These are phyloP conservation scores for Boletus tylopilopsis DNA, from an alignment of 768 basidiomycete genomes.

Conservation along the genomic window DNA sequence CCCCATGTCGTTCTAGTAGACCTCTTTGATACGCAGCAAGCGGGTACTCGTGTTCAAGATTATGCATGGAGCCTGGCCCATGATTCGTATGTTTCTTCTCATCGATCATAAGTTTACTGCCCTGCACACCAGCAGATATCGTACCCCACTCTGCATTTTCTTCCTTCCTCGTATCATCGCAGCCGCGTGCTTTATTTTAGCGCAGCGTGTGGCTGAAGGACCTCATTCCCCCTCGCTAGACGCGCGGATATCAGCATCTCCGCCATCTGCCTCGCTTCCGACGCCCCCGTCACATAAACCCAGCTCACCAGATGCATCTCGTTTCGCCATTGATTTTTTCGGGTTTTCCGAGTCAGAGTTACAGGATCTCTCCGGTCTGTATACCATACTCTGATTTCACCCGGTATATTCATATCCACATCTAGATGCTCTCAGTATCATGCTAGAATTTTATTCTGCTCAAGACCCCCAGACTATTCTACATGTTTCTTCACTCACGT, in stretches of 20 bases:
- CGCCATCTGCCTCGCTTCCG: conserved; percentile 72
- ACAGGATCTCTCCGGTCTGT: conserved; percentile 55
- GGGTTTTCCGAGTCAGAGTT: conserved; percentile 59
- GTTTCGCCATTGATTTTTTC: conserved; percentile 66
- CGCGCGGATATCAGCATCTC: conserved; percentile 65
- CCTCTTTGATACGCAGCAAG: conserved; percentile 56
- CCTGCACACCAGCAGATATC: conserved; percentile 46
- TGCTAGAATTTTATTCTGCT: conserved; percentile 69
- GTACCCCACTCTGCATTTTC: conserved; percentile 74
- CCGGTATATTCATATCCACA: conserved; percentile 2
- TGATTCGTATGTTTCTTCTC: conserved; percentile 62
- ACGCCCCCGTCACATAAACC: conserved; percentile 79
- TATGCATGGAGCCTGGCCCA: conserved; percentile 84
- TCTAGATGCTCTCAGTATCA: conserved; percentile 58
- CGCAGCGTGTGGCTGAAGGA: conserved; percentile 68
- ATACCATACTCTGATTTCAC: background rate
- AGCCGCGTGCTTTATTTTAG: conserved; percentile 72
- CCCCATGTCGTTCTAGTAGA: conserved; percentile 76
- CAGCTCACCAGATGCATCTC: conserved; percentile 63
- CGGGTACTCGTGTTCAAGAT: conserved; percentile 54
- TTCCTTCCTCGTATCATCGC: conserved; percentile 70
- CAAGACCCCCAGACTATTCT: conserved; percentile 52
- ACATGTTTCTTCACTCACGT: conserved; percentile 47
- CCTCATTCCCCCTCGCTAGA: conserved; percentile 72
- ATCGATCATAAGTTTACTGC: background rate